Base-by-base conservation (phyloP, 768 basidiomycete genomes). In the Rickenella mellea region DNA sequence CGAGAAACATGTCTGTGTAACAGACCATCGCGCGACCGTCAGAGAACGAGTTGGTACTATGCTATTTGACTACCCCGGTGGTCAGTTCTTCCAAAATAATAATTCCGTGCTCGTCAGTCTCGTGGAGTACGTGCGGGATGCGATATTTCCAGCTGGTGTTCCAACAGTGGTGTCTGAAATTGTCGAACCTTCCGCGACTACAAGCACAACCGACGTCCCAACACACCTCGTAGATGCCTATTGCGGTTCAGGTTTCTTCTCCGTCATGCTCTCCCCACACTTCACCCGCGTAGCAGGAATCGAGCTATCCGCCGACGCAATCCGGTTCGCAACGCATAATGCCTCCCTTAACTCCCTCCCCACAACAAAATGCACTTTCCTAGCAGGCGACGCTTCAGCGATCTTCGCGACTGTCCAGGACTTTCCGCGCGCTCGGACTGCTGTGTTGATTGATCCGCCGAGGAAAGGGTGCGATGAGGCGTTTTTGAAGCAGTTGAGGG, bases 51-150 rank as follows among this genome's bases (percentile, higher is more conserved):
- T 98, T 20, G 92, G 89, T 7, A 63, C 74, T 47, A 77, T 69
- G 57, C 60, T 83, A 33, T 96, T 98, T 63, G 82, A 92, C 56
- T 93, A 88, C 61, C 74, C 70, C 17, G 87, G 82, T 5, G 80
- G 84, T 36, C 84, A 88, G 4, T 99, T 98, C 70, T 98, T 98
- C 74, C 94, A 99, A 57, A 97, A 97, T 69, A 99, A 99, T 73
- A 93, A 94, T 56, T 79, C 87, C 6, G 85, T 94, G 28, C 75
- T 98, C 22, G 70, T 79, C 5, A 80, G 88, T 0, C 72, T 99
- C 39, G 85, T 86, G n/a, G 57, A 74, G 46, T 89, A 93, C 63
- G 90, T 94, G 42, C 71, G 73, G 32, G 73, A 82, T 22, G 78
- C 83, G 41, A 79, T 92, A 52, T 78, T 80, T 52, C 35, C 41